Base-by-base conservation (phyloP, 108 stramenopile genomes). In the Skeletonema marinoi region DNA sequence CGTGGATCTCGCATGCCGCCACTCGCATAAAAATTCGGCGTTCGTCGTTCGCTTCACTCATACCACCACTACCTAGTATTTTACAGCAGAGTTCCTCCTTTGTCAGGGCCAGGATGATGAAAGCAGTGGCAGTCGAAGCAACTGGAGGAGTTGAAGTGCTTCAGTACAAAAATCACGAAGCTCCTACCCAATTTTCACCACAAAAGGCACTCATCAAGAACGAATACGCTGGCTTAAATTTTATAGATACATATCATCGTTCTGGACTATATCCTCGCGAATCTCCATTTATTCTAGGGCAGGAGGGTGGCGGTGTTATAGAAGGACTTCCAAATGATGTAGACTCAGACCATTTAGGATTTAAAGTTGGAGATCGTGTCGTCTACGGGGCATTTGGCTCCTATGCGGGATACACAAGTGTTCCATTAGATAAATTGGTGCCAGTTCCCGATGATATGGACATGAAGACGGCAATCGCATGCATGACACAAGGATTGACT, bases 401-500 rank as follows among this genome's bases (percentile, higher is more conserved):
- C 4, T 90, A 88, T 77, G 85, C 85, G 13, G 81, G 88, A 54
- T 88, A 87, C 70, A 86, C 88, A 29, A 51, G 75, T 29, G 86
- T 87, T 1, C 78, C 84, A 31, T 72, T 71, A 0, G 70, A 61
- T 11, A 88, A 85, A 71, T 39, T 86, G 32, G 39, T 87, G 2
- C 79, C 79, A 32, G 84, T 90, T 17, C 89, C 89, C 12, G 85
- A 90, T 25, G 86, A 60, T 61, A 73, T 90, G 31, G 66, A 65
- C 21, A 63, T 90, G 44, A 77, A 85, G 35, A 75, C 68, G 21
- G 85, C 87, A 11, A 72, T 71, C 12, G 62, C 88, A 13, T 84
- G 83, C 56, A 71, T 83, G 33, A 79, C 85, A 3, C 89, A 90
- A 58, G 88, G 88, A 65, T 69, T 91, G 63, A 89, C 90, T 2